phyloP scores from a whole-genome alignment of 805 yeast genomes.

The Priceomyces castillae region DNA sequence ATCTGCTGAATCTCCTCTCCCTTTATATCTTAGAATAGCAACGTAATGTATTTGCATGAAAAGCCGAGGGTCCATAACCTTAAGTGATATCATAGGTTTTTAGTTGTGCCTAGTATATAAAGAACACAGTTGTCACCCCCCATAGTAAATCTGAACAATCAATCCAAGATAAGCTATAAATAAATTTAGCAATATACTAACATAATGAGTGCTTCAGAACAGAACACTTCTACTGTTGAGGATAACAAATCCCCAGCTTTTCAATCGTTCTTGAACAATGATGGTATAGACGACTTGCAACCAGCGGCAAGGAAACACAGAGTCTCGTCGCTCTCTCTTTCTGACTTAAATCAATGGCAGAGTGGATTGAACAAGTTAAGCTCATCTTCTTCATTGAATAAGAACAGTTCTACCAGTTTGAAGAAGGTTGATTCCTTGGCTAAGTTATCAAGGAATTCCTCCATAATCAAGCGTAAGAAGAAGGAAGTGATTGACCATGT shows the following conservation, averaged over 20 bases:
- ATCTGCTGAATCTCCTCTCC: background rate
- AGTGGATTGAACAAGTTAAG: constrained; percentile 41
- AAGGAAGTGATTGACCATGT: constrained; percentile 61
- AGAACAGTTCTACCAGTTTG: constrained; percentile 34
- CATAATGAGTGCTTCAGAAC: background rate
- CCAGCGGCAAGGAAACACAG: constrained; percentile 62
- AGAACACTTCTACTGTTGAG: constrained; percentile 7
- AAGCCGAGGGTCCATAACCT: background rate
- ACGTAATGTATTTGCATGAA: background rate
- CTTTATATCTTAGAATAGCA: constrained; percentile 2
- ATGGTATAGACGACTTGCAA: constrained; percentile 65
- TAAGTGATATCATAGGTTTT: background rate
- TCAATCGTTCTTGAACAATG: constrained; percentile 65
- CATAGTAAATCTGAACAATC: background rate
- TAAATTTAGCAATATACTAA: background rate
- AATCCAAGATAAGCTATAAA: too few relatives aligned
- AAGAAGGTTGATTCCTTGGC: constrained; percentile 45
- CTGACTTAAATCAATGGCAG: constrained; percentile 66
- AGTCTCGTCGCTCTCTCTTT: constrained; percentile 63
- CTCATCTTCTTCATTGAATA: constrained; percentile 34
- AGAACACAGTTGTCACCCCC: background rate
- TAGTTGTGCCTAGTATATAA: background rate
- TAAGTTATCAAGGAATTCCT: constrained; percentile 45
- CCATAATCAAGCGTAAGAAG: constrained; percentile 46
- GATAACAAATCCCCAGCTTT: constrained; percentile 19